Conservation (phyloP, 768 basidiomycete species). For the Galerina marginata region DNA sequence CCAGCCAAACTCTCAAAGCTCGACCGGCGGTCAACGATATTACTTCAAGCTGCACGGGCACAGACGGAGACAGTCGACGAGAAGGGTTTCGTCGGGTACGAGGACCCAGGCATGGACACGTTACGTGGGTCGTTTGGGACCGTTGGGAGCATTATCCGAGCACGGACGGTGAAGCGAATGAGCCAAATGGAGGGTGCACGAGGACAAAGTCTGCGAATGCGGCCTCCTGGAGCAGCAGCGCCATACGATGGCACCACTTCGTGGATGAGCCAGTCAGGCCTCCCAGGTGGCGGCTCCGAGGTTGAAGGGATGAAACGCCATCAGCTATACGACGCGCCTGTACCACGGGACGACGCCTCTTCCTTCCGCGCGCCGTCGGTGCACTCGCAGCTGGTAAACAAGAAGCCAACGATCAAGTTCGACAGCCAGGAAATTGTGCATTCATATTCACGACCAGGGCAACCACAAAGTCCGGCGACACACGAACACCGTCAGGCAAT, state of each 20-base stretch:
- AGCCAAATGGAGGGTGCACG: conserved; percentile 48
- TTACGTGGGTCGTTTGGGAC: conserved; percentile 91
- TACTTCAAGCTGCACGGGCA: conserved; percentile 82
- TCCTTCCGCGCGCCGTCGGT: conserved; percentile 46
- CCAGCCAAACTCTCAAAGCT: conserved; percentile 78
- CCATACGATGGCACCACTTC: conserved; percentile 36
- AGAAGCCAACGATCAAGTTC: conserved; percentile 77
- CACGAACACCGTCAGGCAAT: conserved; percentile 55
- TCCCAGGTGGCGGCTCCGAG: conserved; percentile 5
- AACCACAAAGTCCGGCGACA: conserved; percentile 46
- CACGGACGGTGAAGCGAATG: conserved; percentile 56
- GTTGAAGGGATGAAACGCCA: conserved; percentile 70
- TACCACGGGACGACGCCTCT: conserved; percentile 54
- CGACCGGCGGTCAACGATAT: conserved; percentile 88
- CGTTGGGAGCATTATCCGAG: conserved; percentile 88
- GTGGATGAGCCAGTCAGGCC: conserved; percentile 26
- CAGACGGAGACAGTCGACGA: conserved; percentile 75
- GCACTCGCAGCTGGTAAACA: conserved; percentile 37
- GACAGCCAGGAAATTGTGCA: conserved; percentile 76
- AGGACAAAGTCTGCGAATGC: conserved; percentile 31
- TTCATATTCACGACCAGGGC: conserved; percentile 68
- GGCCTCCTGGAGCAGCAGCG: conserved; percentile 42
- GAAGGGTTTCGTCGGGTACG: conserved; percentile 64
- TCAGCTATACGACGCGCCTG: conserved; percentile 88
- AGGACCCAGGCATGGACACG: conserved; percentile 94